phyloP scores from a whole-genome alignment of 2,329 filamentous ascomycete genomes.

The Calonectria henricotiae region DNA sequence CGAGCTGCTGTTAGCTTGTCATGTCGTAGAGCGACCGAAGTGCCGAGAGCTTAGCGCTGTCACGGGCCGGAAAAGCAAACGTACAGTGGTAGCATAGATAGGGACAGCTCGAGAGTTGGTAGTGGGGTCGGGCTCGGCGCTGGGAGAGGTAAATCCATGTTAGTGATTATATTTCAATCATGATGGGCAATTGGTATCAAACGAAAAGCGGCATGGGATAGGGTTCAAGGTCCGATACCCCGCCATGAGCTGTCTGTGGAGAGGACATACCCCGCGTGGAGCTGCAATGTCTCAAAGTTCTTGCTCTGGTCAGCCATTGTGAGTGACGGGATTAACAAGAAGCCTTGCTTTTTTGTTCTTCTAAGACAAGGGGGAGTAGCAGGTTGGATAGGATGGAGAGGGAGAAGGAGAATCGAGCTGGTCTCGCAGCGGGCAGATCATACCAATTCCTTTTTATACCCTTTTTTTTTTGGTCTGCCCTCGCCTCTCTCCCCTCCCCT shows the following conservation, averaged over 20 bases:
- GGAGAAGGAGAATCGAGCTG: neutral
- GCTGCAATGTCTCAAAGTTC: slow-evolving; percentile 88
- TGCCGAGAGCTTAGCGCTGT: slow-evolving; percentile 6
- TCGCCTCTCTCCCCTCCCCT: neutral
- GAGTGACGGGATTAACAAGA: slow-evolving; percentile 17
- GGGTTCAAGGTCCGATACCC: slow-evolving; percentile 31
- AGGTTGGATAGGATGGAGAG: slow-evolving; percentile 16
- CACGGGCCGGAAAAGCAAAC: slow-evolving; percentile 26
- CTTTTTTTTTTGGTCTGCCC: slow-evolving; percentile 27
- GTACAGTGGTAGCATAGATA: slow-evolving; percentile 91
- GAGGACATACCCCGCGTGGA: slow-evolving; percentile 82
- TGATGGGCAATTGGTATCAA: slow-evolving; percentile 19
- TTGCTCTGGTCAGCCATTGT: slow-evolving; percentile 66
- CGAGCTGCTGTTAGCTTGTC: slow-evolving; percentile 11
- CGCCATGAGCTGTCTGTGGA: slow-evolving; percentile 38
- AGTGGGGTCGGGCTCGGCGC: slow-evolving; percentile 83
- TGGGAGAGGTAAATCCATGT: slow-evolving; percentile 57
- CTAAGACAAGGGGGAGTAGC: slow-evolving; percentile 48
- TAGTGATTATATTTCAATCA: slow-evolving; percentile 30
- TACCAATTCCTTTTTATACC: slow-evolving; percentile 50
- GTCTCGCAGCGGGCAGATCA: slow-evolving; percentile 17
- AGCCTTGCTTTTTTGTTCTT: neutral
- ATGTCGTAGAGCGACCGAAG: slow-evolving; percentile 11
- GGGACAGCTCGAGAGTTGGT: slow-evolving; percentile 94
- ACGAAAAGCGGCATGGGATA: neutral